Evolutionary conservation across 116 monocot genomes (phyloP).

Genomic region (Thalassia testudinum): DNA sequence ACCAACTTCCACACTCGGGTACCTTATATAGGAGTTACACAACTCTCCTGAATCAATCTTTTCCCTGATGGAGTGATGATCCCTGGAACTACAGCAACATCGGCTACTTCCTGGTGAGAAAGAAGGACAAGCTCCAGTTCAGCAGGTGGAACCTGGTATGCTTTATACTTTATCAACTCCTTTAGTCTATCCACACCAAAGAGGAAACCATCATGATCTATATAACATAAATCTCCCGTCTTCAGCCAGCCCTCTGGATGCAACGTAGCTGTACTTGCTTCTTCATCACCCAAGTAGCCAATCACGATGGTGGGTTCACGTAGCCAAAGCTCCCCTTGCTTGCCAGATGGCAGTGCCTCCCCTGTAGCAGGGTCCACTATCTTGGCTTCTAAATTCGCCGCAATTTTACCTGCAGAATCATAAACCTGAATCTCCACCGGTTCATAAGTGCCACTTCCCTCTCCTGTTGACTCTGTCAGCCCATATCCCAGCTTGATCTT

Average conservation of each 20-base stretch:
- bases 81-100: no score
- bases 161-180: constrained; percentile 72
- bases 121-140: no score
- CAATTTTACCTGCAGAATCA: constrained; percentile 12
- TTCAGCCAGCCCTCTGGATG: constrained; percentile 51
- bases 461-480: constrained; percentile 12
- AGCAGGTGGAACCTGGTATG: neutral
- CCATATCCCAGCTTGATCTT: constrained; percentile 14
- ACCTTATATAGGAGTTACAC: no score
- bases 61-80: no score
- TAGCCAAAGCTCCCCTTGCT: constrained; percentile 24
- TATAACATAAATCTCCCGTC: constrained; percentile 55
- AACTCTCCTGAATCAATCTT: no score
- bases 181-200: constrained; percentile 54
- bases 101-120: no score
- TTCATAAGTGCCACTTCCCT: neutral
- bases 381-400: constrained; percentile 9
- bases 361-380: constrained; percentile 19
- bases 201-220: constrained; percentile 46
- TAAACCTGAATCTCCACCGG: constrained; percentile 6
- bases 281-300: constrained; percentile 56
- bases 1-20: no score
- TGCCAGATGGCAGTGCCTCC: constrained; percentile 3
- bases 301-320: constrained; percentile 24
- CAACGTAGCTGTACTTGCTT: constrained; percentile 31